A percentile compares a stretch with the other conserved stretches of the same genome.
Evolutionary conservation across 2,329 filamentous ascomycete genomes (phyloP).

Genomic region (Aspergillus sclerotialis): DNA sequence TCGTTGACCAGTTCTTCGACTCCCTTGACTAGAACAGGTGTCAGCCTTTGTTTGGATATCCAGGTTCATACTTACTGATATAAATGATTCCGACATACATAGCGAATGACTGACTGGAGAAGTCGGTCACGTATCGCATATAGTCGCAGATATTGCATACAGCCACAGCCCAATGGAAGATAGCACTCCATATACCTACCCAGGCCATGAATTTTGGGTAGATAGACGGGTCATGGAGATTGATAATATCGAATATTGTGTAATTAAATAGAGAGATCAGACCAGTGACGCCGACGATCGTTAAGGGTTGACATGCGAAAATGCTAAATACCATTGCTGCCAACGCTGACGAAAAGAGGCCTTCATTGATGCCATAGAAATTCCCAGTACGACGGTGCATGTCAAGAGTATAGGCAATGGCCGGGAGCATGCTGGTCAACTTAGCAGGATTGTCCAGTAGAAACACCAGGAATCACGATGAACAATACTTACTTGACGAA

Average conservation of each 20-base stretch:
- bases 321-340: constrained; percentile 49
- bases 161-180: constrained; percentile 51
- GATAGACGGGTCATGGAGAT: constrained; percentile 39
- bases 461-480: too few species aligned
- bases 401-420: constrained; percentile 51
- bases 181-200: constrained; percentile 50
- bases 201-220: constrained; percentile 50
- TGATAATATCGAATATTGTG: constrained; percentile 52
- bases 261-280: constrained; percentile 50
- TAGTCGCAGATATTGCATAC: constrained; percentile 48
- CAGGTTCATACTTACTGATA: constrained; percentile 32
- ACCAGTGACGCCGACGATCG: constrained; percentile 51
- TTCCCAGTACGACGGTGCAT: constrained; percentile 49
- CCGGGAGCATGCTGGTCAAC: constrained; percentile 43
- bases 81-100: constrained; percentile 52
- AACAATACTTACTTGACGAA: constrained; percentile 39
- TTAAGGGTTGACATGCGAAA: constrained; percentile 46
- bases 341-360: constrained; percentile 46
- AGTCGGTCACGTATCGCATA: constrained; percentile 52
- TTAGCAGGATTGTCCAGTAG: too few species aligned
- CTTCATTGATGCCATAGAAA: constrained; percentile 52
- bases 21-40: constrained; percentile 39
- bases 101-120: constrained; percentile 47
- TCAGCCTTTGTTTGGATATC: constrained; percentile 1
- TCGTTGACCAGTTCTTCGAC: constrained; percentile 48